These are phyloP conservation scores for Ophiostoma piceae DNA, from an alignment of 2,329 filamentous ascomycete species.

Conservation along the genomic window DNA sequence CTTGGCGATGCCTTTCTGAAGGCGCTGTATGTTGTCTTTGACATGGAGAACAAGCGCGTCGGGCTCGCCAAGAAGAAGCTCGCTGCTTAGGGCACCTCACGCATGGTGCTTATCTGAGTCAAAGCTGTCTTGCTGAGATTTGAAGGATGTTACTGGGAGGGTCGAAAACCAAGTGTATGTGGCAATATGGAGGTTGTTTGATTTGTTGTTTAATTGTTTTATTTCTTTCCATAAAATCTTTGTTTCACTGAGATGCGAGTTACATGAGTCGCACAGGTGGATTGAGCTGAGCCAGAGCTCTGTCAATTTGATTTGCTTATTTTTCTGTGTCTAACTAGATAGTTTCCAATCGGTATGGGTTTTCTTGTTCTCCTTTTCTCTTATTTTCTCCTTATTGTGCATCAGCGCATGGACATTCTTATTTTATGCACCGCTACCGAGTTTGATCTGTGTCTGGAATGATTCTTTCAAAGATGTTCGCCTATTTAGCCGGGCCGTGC, in stretches of 20 bases:
- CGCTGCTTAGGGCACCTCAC: conserved; percentile 21
- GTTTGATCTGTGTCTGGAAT: background rate
- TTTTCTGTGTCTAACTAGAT: background rate
- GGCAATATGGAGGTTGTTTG: background rate
- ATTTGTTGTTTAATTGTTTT: background rate
- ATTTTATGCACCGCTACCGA: background rate
- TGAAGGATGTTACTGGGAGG: background rate
- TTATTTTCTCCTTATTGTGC: too few relatives aligned
- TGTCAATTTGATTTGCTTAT: background rate
- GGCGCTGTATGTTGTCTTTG: conserved; percentile 68
- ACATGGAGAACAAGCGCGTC: conserved; percentile 45
- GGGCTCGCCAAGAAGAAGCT: conserved; percentile 45
- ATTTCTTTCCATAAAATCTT: background rate
- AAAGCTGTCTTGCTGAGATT: background rate
- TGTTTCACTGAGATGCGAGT: background rate
- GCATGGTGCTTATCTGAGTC: background rate
- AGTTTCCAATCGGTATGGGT: background rate
- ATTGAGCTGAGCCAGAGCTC: background rate
- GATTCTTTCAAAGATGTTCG: background rate
- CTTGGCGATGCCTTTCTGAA: conserved; percentile 78
- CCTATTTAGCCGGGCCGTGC: background rate
- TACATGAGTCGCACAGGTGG: background rate
- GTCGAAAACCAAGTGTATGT: background rate
- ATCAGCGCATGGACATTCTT: too few relatives aligned
- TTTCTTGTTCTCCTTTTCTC: background rate